Conservation (phyloP, 805 yeast genomes). For the Wickerhamiella kazuoi region DNA sequence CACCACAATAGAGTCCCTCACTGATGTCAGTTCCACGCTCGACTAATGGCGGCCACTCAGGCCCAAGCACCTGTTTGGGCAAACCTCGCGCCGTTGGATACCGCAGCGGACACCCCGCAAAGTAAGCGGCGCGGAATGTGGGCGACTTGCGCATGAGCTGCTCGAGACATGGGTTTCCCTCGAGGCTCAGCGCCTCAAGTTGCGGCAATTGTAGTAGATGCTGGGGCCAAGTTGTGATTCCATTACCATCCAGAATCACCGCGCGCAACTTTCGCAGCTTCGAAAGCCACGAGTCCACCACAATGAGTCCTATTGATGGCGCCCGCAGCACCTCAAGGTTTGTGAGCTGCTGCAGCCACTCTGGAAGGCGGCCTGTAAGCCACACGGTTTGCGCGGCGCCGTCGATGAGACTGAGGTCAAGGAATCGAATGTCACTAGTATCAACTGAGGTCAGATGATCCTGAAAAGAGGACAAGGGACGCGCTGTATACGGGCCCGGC, state of each 20-base stretch:
- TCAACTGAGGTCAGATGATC: no score
- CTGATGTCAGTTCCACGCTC: neutral
- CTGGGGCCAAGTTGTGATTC: constrained; percentile 18
- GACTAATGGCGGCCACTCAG: constrained; percentile 5
- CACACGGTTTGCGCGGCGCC: constrained; percentile 9
- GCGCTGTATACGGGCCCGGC: no score
- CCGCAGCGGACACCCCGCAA: neutral
- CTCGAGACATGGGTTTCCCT: constrained; percentile 18
- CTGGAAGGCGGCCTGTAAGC: constrained; percentile 15
- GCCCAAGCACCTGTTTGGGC: constrained; percentile 1
- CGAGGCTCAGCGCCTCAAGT: constrained; percentile 12
- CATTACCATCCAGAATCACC: constrained; percentile 12
- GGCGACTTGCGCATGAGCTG: constrained; percentile 11
- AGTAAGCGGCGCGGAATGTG: constrained; percentile 10
- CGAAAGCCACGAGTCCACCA: constrained; percentile 17
- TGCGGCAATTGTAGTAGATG: constrained; percentile 11
- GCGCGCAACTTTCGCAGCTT: constrained; percentile 11
- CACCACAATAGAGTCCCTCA: constrained; percentile 7
- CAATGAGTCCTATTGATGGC: constrained; percentile 12
- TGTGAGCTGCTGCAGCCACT: constrained; percentile 12
- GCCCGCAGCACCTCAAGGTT: constrained; percentile 14
- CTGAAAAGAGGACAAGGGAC: no score
- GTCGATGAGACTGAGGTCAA: constrained; percentile 11
- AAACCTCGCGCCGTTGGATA: neutral
- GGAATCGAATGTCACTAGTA: constrained; percentile 2